Percentiles rank a stretch among this genome's conserved stretches.
phyloP scores from a whole-genome alignment of 352 stramenopile genomes.

The Globisporangium rhizosaccharum region DNA sequence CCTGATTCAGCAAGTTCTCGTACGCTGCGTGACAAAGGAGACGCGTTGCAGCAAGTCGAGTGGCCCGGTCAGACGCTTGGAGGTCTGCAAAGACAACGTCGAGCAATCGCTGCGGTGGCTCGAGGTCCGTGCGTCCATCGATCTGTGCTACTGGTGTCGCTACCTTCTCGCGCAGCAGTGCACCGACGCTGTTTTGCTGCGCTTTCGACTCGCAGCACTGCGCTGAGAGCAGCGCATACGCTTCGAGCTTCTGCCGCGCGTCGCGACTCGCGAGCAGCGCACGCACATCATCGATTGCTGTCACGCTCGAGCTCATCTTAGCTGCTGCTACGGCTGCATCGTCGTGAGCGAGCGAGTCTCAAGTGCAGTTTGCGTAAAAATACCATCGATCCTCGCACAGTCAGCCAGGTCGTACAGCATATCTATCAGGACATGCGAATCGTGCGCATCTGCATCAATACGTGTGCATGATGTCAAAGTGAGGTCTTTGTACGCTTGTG shows the following conservation, averaged over 20 bases:
- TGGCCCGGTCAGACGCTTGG: constrained; percentile 26
- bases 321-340: no score
- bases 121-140: no score
- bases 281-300: background rate
- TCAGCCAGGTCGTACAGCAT: no score
- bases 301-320: no score
- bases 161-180: constrained; percentile 28
- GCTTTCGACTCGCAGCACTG: constrained; percentile 36
- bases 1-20: constrained; percentile 40
- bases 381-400: no score
- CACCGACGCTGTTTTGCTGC: constrained; percentile 32
- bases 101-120: constrained; percentile 5
- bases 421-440: no score
- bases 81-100: constrained; percentile 32
- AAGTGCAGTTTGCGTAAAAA: no score
- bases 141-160: background rate
- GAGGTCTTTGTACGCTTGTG: no score
- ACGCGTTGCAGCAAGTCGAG: constrained; percentile 36
- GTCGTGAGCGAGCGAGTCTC: no score
- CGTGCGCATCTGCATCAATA: no score
- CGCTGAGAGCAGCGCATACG: constrained; percentile 24
- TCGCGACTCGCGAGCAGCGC: constrained; percentile 20
- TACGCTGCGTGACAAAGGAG: constrained; percentile 47
- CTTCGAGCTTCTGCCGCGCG: constrained; percentile 23
- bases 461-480: no score